phyloP scores from a whole-genome alignment of 2,329 filamentous ascomycete genomes.

The Chaetomium globosum region DNA sequence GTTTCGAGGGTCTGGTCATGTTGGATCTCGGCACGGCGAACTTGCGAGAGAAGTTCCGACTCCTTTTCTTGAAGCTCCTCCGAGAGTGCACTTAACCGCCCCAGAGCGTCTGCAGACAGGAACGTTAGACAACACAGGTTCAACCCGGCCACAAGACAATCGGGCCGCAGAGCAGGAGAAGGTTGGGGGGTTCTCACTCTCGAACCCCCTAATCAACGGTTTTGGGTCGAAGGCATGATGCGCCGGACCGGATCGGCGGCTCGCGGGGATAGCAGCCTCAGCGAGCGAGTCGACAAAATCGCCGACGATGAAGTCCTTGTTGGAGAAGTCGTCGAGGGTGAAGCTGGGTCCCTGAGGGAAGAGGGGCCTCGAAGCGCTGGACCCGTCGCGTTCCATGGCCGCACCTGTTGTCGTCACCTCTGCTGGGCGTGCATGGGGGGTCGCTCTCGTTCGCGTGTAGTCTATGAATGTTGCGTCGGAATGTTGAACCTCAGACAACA shows the following conservation, averaged over 20 bases:
- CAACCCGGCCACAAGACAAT: not conserved
- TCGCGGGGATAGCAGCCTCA: conserved; percentile 76
- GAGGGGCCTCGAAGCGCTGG: conserved; percentile 61
- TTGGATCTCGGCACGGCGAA: conserved; percentile 86
- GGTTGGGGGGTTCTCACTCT: conserved; percentile 54
- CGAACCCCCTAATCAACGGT: conserved; percentile 92
- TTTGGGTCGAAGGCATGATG: conserved; percentile 84
- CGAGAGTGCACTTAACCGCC: conserved; percentile 68
- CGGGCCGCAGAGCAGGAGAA: not conserved
- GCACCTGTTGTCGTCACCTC: conserved; percentile 31
- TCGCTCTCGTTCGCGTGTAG: not conserved
- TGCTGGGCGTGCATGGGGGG: conserved; percentile 29
- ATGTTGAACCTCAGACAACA: not conserved
- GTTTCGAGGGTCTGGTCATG: conserved; percentile 90
- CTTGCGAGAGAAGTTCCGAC: conserved; percentile 86
- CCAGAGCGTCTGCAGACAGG: conserved; percentile 57
- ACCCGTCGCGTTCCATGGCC: conserved; percentile 48
- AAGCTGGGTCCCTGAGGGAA: conserved; percentile 81
- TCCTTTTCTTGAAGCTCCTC: conserved; percentile 88
- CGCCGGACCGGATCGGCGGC: conserved; percentile 72
- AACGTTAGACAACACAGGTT: conserved; percentile 36
- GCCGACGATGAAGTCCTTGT: conserved; percentile 93
- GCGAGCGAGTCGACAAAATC: conserved; percentile 95
- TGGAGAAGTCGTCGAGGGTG: conserved; percentile 83
- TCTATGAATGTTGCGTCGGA: not conserved